Evolutionary conservation across 192 early-diverging fungal genomes (phyloP).

Genomic region (Bifiguratus adelaidae): DNA sequence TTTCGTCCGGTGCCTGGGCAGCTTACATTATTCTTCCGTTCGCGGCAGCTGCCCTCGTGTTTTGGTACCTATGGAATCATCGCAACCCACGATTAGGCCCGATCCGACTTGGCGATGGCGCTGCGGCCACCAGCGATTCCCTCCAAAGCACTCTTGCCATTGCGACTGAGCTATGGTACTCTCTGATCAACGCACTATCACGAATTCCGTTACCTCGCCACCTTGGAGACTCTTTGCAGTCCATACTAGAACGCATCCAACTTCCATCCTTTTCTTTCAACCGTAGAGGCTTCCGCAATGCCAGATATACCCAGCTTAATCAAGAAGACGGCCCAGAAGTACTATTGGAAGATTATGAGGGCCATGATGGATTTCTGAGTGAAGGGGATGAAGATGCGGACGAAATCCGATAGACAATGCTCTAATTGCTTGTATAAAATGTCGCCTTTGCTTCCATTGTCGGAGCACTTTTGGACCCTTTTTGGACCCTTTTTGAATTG

Average conservation of each 20-base stretch:
- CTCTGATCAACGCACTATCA: conserved; percentile 14
- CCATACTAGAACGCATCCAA: conserved; percentile 7
- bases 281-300: not conserved
- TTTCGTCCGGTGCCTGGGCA: conserved; percentile 10
- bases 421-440: too few species aligned
- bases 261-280: conserved; percentile 5
- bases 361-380: conserved; percentile 10
- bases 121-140: not conserved
- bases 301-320: conserved; percentile 15
- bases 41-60: conserved; percentile 12
- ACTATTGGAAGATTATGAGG: conserved; percentile 28
- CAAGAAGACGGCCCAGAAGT: conserved; percentile 26
- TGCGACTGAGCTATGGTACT: conserved; percentile 14
- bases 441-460: too few species aligned
- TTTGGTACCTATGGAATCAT: conserved; percentile 9
- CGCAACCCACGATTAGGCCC: not conserved
- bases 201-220: conserved; percentile 10
- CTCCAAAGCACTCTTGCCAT: conserved; percentile 5
- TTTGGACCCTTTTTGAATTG: too few species aligned
- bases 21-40: conserved; percentile 17
- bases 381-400: conserved; percentile 9
- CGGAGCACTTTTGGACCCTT: too few species aligned
- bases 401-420: not conserved
- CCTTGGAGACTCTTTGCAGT: conserved; percentile 1
- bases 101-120: conserved; percentile 15